Evolutionary conservation across 2,329 filamentous ascomycete species (phyloP).

Genomic region (Coniella vitis): DNA sequence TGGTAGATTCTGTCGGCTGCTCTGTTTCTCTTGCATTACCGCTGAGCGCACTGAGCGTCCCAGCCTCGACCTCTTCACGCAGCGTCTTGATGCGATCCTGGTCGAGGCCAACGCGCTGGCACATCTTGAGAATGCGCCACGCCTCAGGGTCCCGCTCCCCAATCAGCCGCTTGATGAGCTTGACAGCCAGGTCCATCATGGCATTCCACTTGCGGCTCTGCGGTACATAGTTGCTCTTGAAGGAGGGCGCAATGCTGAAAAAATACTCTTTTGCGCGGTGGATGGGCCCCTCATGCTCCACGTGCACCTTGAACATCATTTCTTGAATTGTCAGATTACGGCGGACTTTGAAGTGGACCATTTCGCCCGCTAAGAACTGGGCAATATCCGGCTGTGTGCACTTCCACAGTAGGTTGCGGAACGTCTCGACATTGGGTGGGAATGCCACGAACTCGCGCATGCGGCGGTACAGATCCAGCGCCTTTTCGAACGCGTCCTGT

Average conservation of each 20-base stretch:
- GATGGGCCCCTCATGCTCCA: constrained; percentile 9
- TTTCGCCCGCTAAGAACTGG: constrained; percentile 15
- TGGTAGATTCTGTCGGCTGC: neutral
- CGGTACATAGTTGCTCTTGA: neutral
- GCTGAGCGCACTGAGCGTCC: neutral
- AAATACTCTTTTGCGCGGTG: constrained; percentile 13
- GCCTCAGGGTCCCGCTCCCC: constrained; percentile 15
- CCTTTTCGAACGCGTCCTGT: constrained; percentile 10
- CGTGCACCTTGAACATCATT: constrained; percentile 14
- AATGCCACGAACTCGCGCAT: constrained; percentile 10
- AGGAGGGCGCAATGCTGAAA: constrained; percentile 8
- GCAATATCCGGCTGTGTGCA: constrained; percentile 14
- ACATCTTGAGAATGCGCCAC: constrained; percentile 13
- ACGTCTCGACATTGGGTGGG: constrained; percentile 10
- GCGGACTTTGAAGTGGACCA: constrained; percentile 13
- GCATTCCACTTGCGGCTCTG: constrained; percentile 5
- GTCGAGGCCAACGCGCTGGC: constrained; percentile 10
- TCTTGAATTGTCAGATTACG: constrained; percentile 5
- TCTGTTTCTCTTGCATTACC: neutral
- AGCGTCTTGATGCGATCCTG: constrained; percentile 6
- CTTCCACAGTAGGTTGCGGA: constrained; percentile 12
- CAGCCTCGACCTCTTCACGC: constrained; percentile 14
- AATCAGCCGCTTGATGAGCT: constrained; percentile 13
- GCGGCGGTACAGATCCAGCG: constrained; percentile 12
- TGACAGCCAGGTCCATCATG: constrained; percentile 12